Base-by-base conservation (phyloP, 177 flowering plant genomes). In the Vitis hybrid region DNA sequence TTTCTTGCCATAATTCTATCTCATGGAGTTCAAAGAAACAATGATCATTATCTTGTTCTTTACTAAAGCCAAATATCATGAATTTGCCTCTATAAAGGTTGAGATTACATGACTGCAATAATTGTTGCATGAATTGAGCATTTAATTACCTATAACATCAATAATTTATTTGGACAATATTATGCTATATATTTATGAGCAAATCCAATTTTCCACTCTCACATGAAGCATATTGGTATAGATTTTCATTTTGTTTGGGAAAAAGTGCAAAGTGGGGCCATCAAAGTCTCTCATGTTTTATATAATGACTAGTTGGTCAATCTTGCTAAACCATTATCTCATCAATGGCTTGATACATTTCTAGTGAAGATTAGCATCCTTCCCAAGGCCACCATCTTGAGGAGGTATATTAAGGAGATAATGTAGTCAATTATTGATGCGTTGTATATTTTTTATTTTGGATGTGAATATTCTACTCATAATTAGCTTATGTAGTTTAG, bases 31-130 rank as follows among this genome's bases (percentile, higher is more conserved):
- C 66, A 9, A 63, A 48, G 52, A 63, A 63, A 45, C 66, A 63
- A 63, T 21, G 66, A 21, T 45, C 52, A 5, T 51, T 63, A 9
- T 5, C 29, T 10, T 14, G 3, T 26, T 26, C 26, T 26, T 26
- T 26, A 26, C 3, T 26, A 26, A 26, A 26, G 26, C 26, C 26
- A 26, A 26, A 26, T 26, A 26, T 63, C 66, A 21, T 15, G 52
- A 22, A 2, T 51, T 63, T n/a, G 66, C 26, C 51, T 39, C 52
- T 15, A 16, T 48, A 45, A 48, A 21, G 45, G 51, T 52, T 48
- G 66, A 63, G 48, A 39, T 63, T 39, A 39, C 51, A 8, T 63
- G 66, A 52, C 10, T 63, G 22, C 21, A 63, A 39, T 63, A 21
- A 48, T 48, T 63, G 51, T 48, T 63, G 0, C 51, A 39, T 2